Evolutionary conservation across 108 stramenopile genomes (phyloP).

Genomic region (Mediolabrus comicus): DNA sequence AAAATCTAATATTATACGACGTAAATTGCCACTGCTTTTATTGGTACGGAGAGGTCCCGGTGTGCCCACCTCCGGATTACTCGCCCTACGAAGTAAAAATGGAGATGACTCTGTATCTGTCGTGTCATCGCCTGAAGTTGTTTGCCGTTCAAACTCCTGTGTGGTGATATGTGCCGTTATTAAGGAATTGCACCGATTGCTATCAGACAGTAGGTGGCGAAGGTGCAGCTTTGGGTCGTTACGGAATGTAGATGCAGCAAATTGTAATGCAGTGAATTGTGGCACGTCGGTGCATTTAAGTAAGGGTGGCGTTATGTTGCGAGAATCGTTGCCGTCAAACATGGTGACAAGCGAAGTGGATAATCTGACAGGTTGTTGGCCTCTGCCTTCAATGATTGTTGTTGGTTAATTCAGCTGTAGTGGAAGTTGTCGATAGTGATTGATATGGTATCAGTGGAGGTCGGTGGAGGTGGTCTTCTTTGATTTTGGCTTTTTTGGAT

Average conservation of each 20-base stretch:
- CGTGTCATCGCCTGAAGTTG: neutral
- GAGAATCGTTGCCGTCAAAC: conserved; percentile 1
- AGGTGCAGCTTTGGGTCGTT: conserved; percentile 82
- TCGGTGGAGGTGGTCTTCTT: too few relatives aligned
- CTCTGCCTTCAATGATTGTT: too few relatives aligned
- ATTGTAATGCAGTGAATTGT: conserved; percentile 75
- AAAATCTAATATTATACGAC: conserved; percentile 93
- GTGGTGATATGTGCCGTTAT: conserved; percentile 57
- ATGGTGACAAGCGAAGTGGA: too few relatives aligned
- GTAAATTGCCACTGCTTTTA: conserved; percentile 12
- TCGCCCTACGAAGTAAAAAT: neutral
- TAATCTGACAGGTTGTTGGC: too few relatives aligned
- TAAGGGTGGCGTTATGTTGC: conserved; percentile 8
- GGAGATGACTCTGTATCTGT: neutral
- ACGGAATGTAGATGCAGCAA: conserved; percentile 65
- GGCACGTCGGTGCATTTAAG: conserved; percentile 79
- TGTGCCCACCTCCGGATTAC: neutral
- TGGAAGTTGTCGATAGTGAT: too few relatives aligned
- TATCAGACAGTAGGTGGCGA: conserved; percentile 71
- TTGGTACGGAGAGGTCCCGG: neutral
- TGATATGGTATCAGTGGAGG: too few relatives aligned
- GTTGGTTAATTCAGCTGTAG: neutral
- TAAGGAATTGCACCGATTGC: conserved; percentile 72
- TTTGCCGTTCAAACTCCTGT: conserved; percentile 21
- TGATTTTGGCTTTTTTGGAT: too few relatives aligned